Evolutionary conservation across 176 grass and related monocot species (phyloP).

Genomic region (Elymus sibiricus): DNA sequence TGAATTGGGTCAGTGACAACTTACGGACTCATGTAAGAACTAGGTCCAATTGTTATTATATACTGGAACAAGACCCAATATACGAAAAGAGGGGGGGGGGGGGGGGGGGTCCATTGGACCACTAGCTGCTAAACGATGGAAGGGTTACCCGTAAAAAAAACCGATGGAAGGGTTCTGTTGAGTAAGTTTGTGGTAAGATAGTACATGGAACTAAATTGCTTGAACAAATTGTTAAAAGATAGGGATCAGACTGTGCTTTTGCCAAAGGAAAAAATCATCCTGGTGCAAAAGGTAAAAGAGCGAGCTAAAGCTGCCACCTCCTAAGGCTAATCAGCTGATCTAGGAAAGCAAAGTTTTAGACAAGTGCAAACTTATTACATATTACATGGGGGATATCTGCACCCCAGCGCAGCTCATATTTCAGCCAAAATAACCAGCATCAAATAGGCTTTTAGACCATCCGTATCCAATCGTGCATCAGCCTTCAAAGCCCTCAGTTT

Average conservation of each 20-base stretch:
- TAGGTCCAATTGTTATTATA: background rate
- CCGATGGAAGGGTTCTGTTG: background rate
- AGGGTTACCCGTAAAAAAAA: no score
- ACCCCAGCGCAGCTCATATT: no score
- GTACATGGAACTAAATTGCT: background rate
- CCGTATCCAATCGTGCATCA: no score
- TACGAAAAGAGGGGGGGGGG: background rate
- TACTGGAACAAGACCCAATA: background rate
- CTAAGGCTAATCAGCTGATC: no score
- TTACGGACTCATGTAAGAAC: conserved; percentile 14
- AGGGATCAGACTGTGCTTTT: background rate
- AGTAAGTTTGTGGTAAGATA: background rate
- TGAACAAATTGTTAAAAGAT: background rate
- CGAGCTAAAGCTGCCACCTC: no score
- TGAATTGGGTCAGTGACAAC: background rate
- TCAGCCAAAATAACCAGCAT: no score
- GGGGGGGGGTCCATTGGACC: background rate
- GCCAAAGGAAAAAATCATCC: background rate
- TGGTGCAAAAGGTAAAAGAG: no score
- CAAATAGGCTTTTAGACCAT: no score
- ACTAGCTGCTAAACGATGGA: background rate
- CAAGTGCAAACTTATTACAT: no score
- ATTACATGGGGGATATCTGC: no score
- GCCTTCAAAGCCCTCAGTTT: no score
- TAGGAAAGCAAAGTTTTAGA: no score